Conservation (phyloP, 345 rosid genomes). For the Eucalyptus melliodora region DNA sequence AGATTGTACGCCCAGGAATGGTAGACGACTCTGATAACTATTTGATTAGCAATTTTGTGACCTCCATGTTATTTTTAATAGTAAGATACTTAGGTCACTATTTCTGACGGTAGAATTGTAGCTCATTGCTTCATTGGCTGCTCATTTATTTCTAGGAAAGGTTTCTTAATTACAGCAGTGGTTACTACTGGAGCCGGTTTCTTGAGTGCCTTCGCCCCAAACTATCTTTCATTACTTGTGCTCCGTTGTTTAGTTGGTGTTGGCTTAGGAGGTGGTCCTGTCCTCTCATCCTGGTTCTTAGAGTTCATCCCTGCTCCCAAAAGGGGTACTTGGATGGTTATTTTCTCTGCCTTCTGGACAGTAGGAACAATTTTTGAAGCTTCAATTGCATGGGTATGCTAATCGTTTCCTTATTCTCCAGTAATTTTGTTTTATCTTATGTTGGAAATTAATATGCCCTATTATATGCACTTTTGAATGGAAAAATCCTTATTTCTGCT, state of each 20-base stretch:
- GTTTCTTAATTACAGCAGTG: conserved; percentile 71
- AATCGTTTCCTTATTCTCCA: not conserved
- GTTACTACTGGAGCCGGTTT: conserved; percentile 74
- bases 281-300: conserved; percentile 77
- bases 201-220: conserved; percentile 69
- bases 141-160: conserved; percentile 40
- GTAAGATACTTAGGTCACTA: not conserved
- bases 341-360: conserved; percentile 83
- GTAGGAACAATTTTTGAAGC: conserved; percentile 78
- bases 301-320: conserved; percentile 90
- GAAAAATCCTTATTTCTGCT: not conserved
- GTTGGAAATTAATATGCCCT: not conserved
- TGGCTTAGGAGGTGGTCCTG: conserved; percentile 94
- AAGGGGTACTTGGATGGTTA: conserved; percentile 91
- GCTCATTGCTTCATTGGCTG: not conserved
- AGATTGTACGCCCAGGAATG: not conserved
- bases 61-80: not conserved
- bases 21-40: not conserved
- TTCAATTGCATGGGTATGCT: conserved; percentile 73
- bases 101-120: not conserved
- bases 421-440: not conserved
- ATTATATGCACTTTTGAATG: not conserved
- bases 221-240: conserved; percentile 36
- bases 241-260: conserved; percentile 79
- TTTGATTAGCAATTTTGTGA: not conserved